phyloP scores from a whole-genome alignment of 129 eudicot species.

The Tanacetum coccineum region DNA sequence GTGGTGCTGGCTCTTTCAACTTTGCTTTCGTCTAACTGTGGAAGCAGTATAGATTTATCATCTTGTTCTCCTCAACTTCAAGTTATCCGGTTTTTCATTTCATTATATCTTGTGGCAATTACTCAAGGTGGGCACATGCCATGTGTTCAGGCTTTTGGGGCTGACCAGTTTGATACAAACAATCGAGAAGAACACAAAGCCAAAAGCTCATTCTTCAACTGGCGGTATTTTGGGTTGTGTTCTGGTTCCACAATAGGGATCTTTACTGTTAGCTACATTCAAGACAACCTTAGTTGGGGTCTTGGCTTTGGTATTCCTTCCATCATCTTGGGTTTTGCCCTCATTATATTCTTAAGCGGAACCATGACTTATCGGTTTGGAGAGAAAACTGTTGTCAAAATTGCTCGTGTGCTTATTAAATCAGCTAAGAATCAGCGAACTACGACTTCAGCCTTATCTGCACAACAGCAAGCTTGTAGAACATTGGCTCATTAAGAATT shows the following conservation, averaged over 20 bases:
- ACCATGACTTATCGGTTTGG: conserved; percentile 35
- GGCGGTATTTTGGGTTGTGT: too few species aligned
- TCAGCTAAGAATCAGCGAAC: conserved; percentile 21
- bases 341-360: conserved; percentile 42
- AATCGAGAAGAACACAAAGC: too few species aligned
- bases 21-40: neutral
- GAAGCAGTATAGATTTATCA: neutral
- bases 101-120: conserved; percentile 51
- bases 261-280: too few species aligned
- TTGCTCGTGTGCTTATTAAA: conserved; percentile 31
- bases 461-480: conserved; percentile 29
- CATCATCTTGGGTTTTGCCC: conserved; percentile 35
- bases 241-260: too few species aligned
- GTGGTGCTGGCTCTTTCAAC: too few species aligned
- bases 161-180: too few species aligned
- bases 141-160: conserved; percentile 17
- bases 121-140: conserved; percentile 29
- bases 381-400: conserved; percentile 20
- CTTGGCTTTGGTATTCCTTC: conserved; percentile 22
- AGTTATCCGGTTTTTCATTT: conserved; percentile 30
- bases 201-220: too few species aligned
- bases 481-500: conserved; percentile 20
- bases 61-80: neutral
- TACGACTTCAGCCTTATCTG: conserved; percentile 11
- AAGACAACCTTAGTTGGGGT: too few species aligned